A percentile compares a stretch with the other conserved stretches of the same genome.
These are phyloP conservation scores for Fonsecaea monophora DNA, from an alignment of 2,329 filamentous ascomycete genomes.

Conservation along the genomic window DNA sequence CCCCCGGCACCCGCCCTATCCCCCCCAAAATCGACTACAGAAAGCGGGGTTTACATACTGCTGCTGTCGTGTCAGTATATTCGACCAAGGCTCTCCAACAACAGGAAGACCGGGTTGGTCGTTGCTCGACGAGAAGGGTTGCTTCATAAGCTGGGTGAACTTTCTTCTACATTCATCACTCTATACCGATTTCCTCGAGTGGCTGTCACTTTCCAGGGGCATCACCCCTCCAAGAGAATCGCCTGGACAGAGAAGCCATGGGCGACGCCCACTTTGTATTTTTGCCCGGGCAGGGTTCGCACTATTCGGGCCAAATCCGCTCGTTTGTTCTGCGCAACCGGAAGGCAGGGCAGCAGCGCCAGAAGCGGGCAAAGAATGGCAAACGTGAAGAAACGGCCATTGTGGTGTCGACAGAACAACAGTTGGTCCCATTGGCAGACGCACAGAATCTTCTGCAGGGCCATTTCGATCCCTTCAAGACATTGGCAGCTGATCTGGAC, in stretches of 20 bases:
- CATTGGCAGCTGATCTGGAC: conserved; percentile 1
- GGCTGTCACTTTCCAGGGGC: not conserved
- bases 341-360: not conserved
- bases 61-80: not conserved
- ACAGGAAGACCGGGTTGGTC: not conserved
- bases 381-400: not conserved
- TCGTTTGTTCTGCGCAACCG: conserved; percentile 12
- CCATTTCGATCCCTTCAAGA: conserved; percentile 8
- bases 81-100: not conserved
- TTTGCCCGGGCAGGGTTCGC: conserved; percentile 3
- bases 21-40: not conserved
- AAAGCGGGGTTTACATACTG: not conserved
- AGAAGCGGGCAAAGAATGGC: conserved; percentile 1
- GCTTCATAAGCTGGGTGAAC: not conserved
- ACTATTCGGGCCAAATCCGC: conserved; percentile 6
- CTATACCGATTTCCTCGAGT: not conserved
- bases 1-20: not conserved
- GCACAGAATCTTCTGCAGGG: conserved; percentile 9
- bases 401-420: not conserved
- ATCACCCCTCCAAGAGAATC: not conserved
- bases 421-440: conserved; percentile 4
- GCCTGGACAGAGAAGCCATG: not conserved
- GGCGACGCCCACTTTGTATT: conserved; percentile 2
- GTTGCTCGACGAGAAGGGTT: not conserved
- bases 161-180: not conserved